Conservation (phyloP, 176 grass and related monocot genomes). For the Oryza australiensis region DNA sequence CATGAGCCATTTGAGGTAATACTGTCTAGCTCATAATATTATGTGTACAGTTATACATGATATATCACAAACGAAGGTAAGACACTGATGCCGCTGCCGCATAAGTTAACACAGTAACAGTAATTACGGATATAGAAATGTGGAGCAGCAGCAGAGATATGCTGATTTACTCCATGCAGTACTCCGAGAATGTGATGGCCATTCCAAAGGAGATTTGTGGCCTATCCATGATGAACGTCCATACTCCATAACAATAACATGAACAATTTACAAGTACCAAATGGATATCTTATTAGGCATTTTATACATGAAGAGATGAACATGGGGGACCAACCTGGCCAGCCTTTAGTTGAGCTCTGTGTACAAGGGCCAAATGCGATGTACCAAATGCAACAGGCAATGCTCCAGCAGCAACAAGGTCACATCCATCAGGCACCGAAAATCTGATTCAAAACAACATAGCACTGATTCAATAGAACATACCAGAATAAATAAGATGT, state of each 20-base stretch:
- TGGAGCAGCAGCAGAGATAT: not conserved
- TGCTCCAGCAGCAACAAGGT: slow-evolving; percentile 80
- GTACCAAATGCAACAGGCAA: slow-evolving; percentile 90
- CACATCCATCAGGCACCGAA: slow-evolving; percentile 83
- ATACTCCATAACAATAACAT: not conserved
- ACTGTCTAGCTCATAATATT: not conserved
- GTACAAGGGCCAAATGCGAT: slow-evolving; percentile 83
- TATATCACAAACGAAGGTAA: not conserved
- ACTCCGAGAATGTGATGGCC: not conserved
- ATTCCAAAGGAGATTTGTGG: not conserved
- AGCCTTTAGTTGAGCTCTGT: slow-evolving; percentile 83
- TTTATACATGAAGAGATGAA: not conserved
- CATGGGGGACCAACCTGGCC: slow-evolving; percentile 56
- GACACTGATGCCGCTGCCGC: not conserved
- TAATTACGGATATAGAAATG: not conserved
- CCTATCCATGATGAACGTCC: not conserved
- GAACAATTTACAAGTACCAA: not conserved
- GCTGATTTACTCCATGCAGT: not conserved
- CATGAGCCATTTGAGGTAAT: not conserved
- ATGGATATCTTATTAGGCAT: not conserved
- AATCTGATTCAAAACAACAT: slow-evolving; percentile 51
- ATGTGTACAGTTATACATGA: not conserved
- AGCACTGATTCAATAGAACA: not conserved
- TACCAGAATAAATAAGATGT: not conserved
- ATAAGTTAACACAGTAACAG: not conserved